Conservation (phyloP, 2,329 filamentous ascomycete species). For the Metarhizium robertsii region DNA sequence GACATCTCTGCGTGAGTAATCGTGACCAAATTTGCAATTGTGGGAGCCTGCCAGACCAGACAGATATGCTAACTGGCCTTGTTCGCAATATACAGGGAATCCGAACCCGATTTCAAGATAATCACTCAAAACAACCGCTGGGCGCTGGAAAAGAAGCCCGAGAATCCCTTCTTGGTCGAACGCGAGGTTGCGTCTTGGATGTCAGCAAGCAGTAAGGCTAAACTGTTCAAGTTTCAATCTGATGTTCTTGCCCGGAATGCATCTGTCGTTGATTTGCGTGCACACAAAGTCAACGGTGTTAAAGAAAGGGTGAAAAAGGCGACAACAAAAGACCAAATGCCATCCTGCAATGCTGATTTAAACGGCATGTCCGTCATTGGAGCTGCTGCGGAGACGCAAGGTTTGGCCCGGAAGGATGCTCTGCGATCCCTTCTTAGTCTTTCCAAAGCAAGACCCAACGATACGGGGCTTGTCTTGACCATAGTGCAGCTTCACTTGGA, state of each 20-base stretch:
- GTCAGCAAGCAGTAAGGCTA: constrained; percentile 45
- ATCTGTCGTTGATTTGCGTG: constrained; percentile 54
- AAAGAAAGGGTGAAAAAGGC: constrained; percentile 35
- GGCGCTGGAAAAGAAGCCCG: constrained; percentile 28
- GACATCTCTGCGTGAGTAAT: constrained; percentile 48
- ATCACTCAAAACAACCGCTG: constrained; percentile 58
- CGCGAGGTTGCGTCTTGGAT: constrained; percentile 48
- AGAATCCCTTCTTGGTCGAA: constrained; percentile 62
- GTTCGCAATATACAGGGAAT: constrained; percentile 33
- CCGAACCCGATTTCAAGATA: constrained; percentile 56
- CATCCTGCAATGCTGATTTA: constrained; percentile 21
- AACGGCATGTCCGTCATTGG: constrained; percentile 41
- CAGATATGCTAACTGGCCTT: constrained; percentile 17
- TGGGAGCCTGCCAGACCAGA: background rate
- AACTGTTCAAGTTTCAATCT: constrained; percentile 63
- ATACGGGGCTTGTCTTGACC: constrained; percentile 72
- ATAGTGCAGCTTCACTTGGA: constrained; percentile 73
- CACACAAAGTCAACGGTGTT: constrained; percentile 58
- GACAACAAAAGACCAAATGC: constrained; percentile 20
- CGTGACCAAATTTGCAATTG: background rate
- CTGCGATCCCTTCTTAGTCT: constrained; percentile 61
- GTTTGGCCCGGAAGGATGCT: constrained; percentile 53
- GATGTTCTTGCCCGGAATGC: constrained; percentile 48
- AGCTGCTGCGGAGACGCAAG: constrained; percentile 64
- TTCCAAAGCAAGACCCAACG: constrained; percentile 64